These are phyloP conservation scores for Solanum ahanhuiri DNA, from an alignment of 257 asterid genomes.

Conservation along the genomic window DNA sequence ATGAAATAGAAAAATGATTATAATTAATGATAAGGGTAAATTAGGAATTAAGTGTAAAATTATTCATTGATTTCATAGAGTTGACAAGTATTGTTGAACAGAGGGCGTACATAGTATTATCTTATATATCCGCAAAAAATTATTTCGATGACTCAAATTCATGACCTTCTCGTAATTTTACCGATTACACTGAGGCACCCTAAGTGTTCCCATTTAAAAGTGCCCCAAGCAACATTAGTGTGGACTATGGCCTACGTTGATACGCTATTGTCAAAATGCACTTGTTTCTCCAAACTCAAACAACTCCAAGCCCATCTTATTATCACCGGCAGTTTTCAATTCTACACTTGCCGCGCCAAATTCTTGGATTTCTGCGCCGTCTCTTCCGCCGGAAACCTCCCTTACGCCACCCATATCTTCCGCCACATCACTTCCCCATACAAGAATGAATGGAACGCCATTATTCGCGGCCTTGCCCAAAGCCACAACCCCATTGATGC, in stretches of 20 bases:
- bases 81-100: neutral
- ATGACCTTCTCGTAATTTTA: neutral
- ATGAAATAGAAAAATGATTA: too few relatives aligned
- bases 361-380: constrained; percentile 58
- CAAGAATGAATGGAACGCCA: constrained; percentile 91
- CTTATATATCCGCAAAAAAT: accelerated
- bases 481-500: constrained; percentile 56
- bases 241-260: constrained; percentile 51
- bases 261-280: constrained; percentile 45
- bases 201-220: neutral
- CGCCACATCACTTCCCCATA: constrained; percentile 32
- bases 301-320: constrained; percentile 75
- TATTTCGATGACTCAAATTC: accelerated
- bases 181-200: neutral
- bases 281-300: constrained; percentile 27
- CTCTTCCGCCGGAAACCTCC: constrained; percentile 41
- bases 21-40: too few relatives aligned
- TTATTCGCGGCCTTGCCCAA: constrained; percentile 92
- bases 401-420: constrained; percentile 52
- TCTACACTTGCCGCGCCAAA: constrained; percentile 46
- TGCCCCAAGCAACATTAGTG: neutral
- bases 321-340: constrained; percentile 49
- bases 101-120: neutral
- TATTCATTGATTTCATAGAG: too few relatives aligned
- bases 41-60: too few relatives aligned